Base-by-base conservation (phyloP, 805 yeast species). In the Kluyveromyces nonfermentans region DNA sequence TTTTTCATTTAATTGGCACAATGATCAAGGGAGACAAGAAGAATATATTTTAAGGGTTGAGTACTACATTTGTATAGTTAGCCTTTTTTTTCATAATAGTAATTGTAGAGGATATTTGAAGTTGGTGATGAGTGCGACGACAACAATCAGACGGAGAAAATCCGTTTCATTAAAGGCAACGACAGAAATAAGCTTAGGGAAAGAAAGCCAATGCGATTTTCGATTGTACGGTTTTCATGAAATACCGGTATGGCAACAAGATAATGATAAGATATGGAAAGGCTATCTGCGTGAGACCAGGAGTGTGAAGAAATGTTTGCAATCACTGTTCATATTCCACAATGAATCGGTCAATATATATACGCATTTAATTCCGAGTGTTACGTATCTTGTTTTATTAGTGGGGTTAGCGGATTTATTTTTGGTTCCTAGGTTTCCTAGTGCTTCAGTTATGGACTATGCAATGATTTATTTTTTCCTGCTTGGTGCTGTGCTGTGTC, bases 281-380 rank as follows among this genome's bases (percentile, higher is more conserved):
- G 87, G 87, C 4, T 84, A 84, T 53, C 80, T 83, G 16, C 70
- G 68, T 30, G 78, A 74, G 43, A 75, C 85, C 1, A 51, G 59
- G 30, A 74, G 82, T 25, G 71, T 63, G 48, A 40, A 45, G 35
- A 62, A 59, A 39, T 77, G 83, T 46, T 45, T 78, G 15, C 50
- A 64, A 33, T 73, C 84, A 2, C 58, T 82, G 37, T 50, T 67
- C 7, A 77, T 74, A 50, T 50, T 79, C 35, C 87, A 83, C 62
- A 84, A 84, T 52, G 93, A 83, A 60, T 67, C 86, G 0, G 78
- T 81, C 16, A 83, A 84, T 56, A 79, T 84, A 19, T 82, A 80
- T 63, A 62, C 82, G 3, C 93, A 83, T 55, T 60, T 83, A 46
- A 38, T 77, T 1, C 81, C 71, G 1, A 61, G 68, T 12, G 15